phyloP scores from a whole-genome alignment of 441 rosid species.

The Adansonia rubrostipa region DNA sequence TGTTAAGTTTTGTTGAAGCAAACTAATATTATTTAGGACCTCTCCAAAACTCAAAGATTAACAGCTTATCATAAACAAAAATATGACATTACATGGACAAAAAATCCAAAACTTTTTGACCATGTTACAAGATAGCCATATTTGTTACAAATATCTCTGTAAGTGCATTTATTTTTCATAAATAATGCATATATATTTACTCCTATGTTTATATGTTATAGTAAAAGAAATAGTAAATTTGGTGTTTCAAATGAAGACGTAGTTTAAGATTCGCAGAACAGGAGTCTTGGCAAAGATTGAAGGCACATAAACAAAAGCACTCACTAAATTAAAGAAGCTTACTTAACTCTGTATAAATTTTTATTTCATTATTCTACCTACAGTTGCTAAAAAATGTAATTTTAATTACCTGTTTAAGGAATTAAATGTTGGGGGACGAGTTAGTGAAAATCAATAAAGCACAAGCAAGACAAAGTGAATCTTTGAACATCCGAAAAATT shows the following conservation, averaged over 20 bases:
- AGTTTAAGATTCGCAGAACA: neutral
- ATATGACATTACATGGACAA: neutral
- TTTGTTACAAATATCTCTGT: neutral
- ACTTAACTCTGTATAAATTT: neutral
- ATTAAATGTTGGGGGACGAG: slow-evolving; percentile 25
- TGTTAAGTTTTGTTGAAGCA: neutral
- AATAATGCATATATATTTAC: neutral
- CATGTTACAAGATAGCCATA: neutral
- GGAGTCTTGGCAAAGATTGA: neutral
- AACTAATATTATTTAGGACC: neutral
- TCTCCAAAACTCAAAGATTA: neutral
- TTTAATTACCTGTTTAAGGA: neutral
- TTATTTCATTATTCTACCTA: neutral
- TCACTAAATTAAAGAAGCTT: neutral
- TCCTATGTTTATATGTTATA: neutral
- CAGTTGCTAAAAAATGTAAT: neutral
- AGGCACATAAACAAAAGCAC: neutral
- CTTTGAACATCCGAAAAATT: neutral
- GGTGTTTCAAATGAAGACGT: neutral
- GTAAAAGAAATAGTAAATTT: neutral
- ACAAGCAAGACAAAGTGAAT: slow-evolving; percentile 23
- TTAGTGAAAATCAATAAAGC: slow-evolving; percentile 27
- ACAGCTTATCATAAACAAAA: neutral
- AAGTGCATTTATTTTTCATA: neutral
- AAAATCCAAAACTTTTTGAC: neutral